Conservation (phyloP, 2,329 filamentous ascomycete genomes). For the Ustulina deusta region DNA sequence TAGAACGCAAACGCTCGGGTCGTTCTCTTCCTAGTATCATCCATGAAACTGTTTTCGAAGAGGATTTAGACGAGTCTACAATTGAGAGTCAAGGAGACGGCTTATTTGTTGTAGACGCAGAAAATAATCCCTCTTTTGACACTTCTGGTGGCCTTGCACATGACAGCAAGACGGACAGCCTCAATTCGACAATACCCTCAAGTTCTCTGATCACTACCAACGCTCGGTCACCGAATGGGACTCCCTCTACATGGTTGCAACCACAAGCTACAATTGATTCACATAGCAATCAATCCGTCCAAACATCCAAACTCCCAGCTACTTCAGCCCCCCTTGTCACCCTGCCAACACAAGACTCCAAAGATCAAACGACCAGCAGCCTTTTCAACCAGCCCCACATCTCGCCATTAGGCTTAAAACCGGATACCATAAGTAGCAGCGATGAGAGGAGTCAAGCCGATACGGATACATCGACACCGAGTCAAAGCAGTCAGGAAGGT, state of each 20-base stretch:
- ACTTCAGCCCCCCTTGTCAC: background rate
- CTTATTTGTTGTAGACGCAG: slow-evolving; percentile 47
- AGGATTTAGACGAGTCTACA: slow-evolving; percentile 18
- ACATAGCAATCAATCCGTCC: slow-evolving; percentile 13
- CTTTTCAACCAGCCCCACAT: background rate
- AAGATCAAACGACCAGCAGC: background rate
- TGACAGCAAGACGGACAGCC: slow-evolving; percentile 37
- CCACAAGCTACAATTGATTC: slow-evolving; percentile 2
- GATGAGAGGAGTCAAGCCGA: background rate
- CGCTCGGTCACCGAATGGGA: slow-evolving; percentile 19
- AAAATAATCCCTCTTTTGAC: slow-evolving; percentile 29
- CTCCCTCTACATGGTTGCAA: slow-evolving; percentile 7
- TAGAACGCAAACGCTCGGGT: slow-evolving; percentile 70
- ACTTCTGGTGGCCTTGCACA: slow-evolving; percentile 10
- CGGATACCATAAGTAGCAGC: background rate
- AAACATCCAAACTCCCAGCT: background rate
- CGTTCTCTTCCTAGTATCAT: slow-evolving; percentile 67
- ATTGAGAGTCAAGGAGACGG: slow-evolving; percentile 39
- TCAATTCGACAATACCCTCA: slow-evolving; percentile 23
- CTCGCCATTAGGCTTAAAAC: background rate
- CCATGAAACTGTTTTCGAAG: slow-evolving; percentile 64
- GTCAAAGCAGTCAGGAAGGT: background rate
- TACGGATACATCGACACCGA: background rate
- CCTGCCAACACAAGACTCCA: background rate
- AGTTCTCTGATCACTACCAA: slow-evolving; percentile 21